Conservation (phyloP, 192 early-diverging fungal species). For the Coemansia sp. region DNA sequence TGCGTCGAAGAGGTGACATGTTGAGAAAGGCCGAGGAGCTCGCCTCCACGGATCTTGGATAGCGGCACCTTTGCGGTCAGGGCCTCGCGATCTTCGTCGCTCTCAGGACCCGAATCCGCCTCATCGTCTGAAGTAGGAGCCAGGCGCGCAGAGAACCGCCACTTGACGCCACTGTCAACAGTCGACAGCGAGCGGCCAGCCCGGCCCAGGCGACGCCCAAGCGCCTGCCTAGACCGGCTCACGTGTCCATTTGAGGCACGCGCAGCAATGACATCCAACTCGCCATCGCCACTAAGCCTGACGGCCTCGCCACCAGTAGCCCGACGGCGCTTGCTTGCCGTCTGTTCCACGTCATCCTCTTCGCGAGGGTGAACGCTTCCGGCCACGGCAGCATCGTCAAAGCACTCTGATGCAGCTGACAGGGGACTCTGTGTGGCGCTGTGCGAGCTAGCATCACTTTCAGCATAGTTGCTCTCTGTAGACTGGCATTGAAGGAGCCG, state of each 20-base stretch:
- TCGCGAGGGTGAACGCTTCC: slow-evolving; percentile 37
- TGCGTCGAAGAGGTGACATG: slow-evolving; percentile 24
- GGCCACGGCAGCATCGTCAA: neutral
- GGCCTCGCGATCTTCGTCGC: slow-evolving; percentile 53
- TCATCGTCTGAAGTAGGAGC: slow-evolving; percentile 30
- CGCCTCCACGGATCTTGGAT: slow-evolving; percentile 50
- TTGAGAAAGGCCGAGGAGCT: slow-evolving; percentile 51
- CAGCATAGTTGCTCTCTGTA: slow-evolving; percentile 15
- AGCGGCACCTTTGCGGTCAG: slow-evolving; percentile 48
- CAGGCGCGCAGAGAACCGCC: slow-evolving; percentile 53
- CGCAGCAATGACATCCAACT: slow-evolving; percentile 8
- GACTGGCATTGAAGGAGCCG: slow-evolving; percentile 29
- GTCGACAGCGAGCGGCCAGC: slow-evolving; percentile 20
- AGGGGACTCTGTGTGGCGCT: slow-evolving; percentile 8
- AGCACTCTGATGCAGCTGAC: neutral
- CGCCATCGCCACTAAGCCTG: slow-evolving; percentile 15
- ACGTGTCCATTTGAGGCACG: neutral
- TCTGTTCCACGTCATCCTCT: slow-evolving; percentile 16
- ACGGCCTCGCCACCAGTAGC: slow-evolving; percentile 25
- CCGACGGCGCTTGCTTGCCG: slow-evolving; percentile 37
- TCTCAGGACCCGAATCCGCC: slow-evolving; percentile 29
- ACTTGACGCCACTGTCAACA: slow-evolving; percentile 25
- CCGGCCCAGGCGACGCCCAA: slow-evolving; percentile 7
- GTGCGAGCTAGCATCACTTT: slow-evolving; percentile 5
- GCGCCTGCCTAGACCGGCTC: neutral